Evolutionary conservation across 176 grass and related monocot species (phyloP).

Genomic region (Triticum turgidum): DNA sequence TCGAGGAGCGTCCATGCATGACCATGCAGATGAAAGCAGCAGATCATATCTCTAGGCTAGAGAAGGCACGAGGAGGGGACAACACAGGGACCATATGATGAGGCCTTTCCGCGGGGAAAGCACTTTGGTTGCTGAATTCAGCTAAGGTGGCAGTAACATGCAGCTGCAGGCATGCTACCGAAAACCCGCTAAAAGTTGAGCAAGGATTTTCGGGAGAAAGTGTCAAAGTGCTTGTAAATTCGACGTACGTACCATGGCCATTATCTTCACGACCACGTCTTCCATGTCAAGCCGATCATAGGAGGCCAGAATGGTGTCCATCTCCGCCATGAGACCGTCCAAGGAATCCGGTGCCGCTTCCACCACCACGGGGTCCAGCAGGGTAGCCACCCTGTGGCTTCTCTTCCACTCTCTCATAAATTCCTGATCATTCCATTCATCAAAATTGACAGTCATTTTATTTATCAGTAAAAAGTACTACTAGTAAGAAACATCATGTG

Average conservation of each 20-base stretch:
- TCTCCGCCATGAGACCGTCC: conserved; percentile 65
- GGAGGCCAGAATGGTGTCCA: conserved; percentile 56
- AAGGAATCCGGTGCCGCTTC: conserved; percentile 76
- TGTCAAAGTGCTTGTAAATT: not conserved
- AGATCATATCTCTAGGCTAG: too few species aligned
- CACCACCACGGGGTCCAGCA: conserved; percentile 59
- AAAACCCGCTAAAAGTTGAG: not conserved
- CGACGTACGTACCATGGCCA: conserved; percentile 40
- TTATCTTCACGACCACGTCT: conserved; percentile 59
- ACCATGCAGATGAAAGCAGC: too few species aligned
- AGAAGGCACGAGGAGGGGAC: not conserved
- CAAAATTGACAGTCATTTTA: not conserved
- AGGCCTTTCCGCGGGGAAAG: conserved; percentile 29
- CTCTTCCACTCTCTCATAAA: conserved; percentile 72
- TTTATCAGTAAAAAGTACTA: not conserved
- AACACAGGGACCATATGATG: conserved; percentile 39
- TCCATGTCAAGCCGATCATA: conserved; percentile 62
- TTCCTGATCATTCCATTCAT: conserved; percentile 36
- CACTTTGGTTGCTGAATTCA: not conserved
- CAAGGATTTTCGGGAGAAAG: not conserved
- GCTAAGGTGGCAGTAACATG: conserved; percentile 18
- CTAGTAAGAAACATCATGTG: not conserved
- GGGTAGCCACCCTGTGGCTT: conserved; percentile 32
- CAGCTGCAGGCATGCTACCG: conserved; percentile 11
- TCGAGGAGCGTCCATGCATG: not conserved